Evolutionary conservation across 345 rosid genomes (phyloP).

Genomic region (Trapa incisa): DNA sequence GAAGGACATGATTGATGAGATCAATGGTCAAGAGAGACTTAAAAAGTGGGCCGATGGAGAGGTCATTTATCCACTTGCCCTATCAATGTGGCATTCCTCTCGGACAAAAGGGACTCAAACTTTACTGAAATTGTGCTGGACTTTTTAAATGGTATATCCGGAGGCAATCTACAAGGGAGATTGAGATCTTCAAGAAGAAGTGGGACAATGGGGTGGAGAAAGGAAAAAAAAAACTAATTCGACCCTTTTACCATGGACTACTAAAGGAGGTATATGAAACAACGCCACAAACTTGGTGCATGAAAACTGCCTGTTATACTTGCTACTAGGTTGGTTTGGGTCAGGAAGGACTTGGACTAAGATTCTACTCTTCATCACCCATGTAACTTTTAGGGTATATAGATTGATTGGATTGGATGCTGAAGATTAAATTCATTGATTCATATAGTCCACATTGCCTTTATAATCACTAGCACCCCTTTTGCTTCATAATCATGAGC

Average conservation of each 20-base stretch:
- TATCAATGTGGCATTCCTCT: background rate
- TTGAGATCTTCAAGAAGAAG: constrained; percentile 48
- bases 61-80: background rate
- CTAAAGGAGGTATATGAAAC: constrained; percentile 17
- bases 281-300: constrained; percentile 9
- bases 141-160: constrained; percentile 40
- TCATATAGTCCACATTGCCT: background rate
- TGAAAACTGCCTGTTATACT: background rate
- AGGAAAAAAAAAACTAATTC: constrained; percentile 53
- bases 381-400: background rate
- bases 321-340: background rate
- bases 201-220: constrained; percentile 67
- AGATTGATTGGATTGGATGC: constrained; percentile 1
- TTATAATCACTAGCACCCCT: too few relatives aligned
- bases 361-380: background rate
- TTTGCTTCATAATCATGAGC: background rate
- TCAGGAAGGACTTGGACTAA: background rate
- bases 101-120: background rate
- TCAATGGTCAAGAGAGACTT: too few relatives aligned
- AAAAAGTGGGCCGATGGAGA: too few relatives aligned
- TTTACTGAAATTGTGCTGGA: background rate
- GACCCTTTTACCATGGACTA: constrained; percentile 36
- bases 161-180: constrained; percentile 90
- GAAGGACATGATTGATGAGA: too few relatives aligned
- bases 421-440: constrained; percentile 7